Percentiles rank a stretch among this genome's conserved stretches.
Evolutionary conservation across 257 asterid genomes (phyloP).

Genomic region (Rehmannia glutinosa): DNA sequence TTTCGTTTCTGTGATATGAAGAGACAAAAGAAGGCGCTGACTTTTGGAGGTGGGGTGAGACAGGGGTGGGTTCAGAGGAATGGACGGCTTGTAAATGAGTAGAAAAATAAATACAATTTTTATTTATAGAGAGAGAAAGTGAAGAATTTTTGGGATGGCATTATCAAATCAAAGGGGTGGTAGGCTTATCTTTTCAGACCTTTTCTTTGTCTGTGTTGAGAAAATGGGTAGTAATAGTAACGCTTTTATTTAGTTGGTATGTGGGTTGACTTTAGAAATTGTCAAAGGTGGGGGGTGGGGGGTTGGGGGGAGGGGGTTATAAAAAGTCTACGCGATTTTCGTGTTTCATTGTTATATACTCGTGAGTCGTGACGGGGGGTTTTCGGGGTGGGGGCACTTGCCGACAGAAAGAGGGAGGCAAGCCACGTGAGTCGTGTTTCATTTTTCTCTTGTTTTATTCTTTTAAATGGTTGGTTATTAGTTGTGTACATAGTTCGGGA

Average conservation of each 20-base stretch:
- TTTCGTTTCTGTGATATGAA: too few species aligned
- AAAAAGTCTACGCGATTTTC: conserved; percentile 66
- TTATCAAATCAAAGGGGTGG: too few species aligned
- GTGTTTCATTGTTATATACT: too few species aligned
- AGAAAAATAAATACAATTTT: conserved; percentile 21
- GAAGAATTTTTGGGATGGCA: background rate
- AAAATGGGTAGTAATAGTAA: conserved; percentile 14
- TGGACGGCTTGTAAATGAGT: conserved; percentile 19
- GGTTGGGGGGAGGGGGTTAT: conserved; percentile 9
- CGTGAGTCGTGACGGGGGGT: conserved; percentile 29
- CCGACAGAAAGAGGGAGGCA: conserved; percentile 35
- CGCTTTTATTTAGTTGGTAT: too few species aligned
- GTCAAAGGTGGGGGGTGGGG: too few species aligned
- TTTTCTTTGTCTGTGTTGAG: conserved; percentile 18
- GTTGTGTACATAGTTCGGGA: too few species aligned
- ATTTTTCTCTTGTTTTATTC: too few species aligned
- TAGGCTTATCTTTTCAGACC: too few species aligned
- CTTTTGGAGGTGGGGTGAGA: conserved; percentile 31
- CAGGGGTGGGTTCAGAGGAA: conserved; percentile 9
- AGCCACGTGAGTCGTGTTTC: conserved; percentile 43
- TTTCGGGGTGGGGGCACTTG: conserved; percentile 18
- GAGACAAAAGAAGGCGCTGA: conserved; percentile 52
- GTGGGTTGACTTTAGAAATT: too few species aligned
- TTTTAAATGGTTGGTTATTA: too few species aligned
- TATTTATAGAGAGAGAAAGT: conserved; percentile 25